Evolutionary conservation across 768 basidiomycete species (phyloP), one percentile per base, ranked within the genome.

Genomic region (Aureoboletus auriporus): DNA sequence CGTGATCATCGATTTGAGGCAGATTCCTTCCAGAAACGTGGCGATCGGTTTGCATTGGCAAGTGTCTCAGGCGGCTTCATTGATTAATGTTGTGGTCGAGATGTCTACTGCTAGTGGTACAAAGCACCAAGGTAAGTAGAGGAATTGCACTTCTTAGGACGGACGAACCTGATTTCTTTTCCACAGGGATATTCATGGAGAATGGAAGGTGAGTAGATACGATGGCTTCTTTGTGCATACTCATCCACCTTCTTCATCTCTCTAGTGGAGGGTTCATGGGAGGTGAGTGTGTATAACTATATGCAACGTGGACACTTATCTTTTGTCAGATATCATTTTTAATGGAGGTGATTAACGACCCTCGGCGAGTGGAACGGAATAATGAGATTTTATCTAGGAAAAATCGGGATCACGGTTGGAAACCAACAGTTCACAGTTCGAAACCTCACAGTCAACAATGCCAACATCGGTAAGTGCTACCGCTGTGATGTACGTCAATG

Each of bases 41-140:
- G 84, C 80, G 31, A 84, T 79, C n/a, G 86, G 84, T 27, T 69
- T 90, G 29, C 88, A 90, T 55, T 90, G 88, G 88, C 88, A 90
- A 66, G 83, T 89, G 16, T 75, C 88, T 2, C 88, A 90, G 61
- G 77, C 80, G 4, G 89, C 88, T 0, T 86, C 84, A 0, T 68
- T 90, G 49, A 72, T 82, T 37, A 89, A 90, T 59, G 76, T 91
- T 47, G 75, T 79, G 11, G 75, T 89, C 43, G 65, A 84, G 42
- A 84, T 89, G 84, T 86, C 83, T 14, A 75, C 75, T 10, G 79
- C 72, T 20, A 40, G 73, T 10, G 74, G 78, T 36, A 87, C 78
- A 5, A 73, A 73, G 3, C 88, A 89, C 53, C 78, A 84, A 74
- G 86, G 85, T 81, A 60, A 44, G 61, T 57, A 36, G n/a, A 13